Conservation (phyloP, 2,329 filamentous ascomycete genomes). For the Ceratocystis harringtonii region DNA sequence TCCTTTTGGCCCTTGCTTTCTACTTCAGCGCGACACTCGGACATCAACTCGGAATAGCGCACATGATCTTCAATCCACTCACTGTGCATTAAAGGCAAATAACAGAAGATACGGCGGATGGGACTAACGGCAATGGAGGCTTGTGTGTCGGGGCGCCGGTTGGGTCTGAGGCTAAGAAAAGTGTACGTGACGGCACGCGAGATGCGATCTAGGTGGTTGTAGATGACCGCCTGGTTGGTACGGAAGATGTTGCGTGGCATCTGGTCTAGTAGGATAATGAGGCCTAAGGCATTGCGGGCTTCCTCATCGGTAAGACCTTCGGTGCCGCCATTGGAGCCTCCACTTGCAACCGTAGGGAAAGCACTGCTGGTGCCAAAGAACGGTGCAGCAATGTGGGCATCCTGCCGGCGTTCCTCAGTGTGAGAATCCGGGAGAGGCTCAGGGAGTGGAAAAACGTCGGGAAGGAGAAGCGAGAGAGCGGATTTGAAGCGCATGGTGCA, state of each 20-base stretch:
- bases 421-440: slow-evolving; percentile 18
- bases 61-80: slow-evolving; percentile 35
- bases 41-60: slow-evolving; percentile 23
- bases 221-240: slow-evolving; percentile 32
- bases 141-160: slow-evolving; percentile 13
- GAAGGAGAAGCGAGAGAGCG: slow-evolving; percentile 2
- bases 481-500: slow-evolving; percentile 8
- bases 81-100: slow-evolving; percentile 45
- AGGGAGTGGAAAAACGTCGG: slow-evolving; percentile 22
- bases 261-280: slow-evolving; percentile 47
- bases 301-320: slow-evolving; percentile 3
- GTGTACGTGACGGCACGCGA: slow-evolving; percentile 29
- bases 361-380: slow-evolving; percentile 10
- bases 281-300: slow-evolving; percentile 30
- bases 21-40: slow-evolving; percentile 24
- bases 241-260: slow-evolving; percentile 48
- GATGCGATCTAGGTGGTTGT: slow-evolving; percentile 41
- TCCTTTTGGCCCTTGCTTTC: slow-evolving; percentile 21
- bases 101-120: slow-evolving; percentile 39
- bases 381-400: slow-evolving; percentile 10
- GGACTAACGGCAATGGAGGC: slow-evolving; percentile 25
- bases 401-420: slow-evolving; percentile 9
- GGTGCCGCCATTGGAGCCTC: background rate
- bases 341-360: background rate
- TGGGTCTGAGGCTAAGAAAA: slow-evolving; percentile 22